A percentile compares a stretch with the other conserved stretches of the same genome.
These are phyloP conservation scores for Epichloe gansuensis DNA, from an alignment of 2,329 filamentous ascomycete species.

Conservation along the genomic window DNA sequence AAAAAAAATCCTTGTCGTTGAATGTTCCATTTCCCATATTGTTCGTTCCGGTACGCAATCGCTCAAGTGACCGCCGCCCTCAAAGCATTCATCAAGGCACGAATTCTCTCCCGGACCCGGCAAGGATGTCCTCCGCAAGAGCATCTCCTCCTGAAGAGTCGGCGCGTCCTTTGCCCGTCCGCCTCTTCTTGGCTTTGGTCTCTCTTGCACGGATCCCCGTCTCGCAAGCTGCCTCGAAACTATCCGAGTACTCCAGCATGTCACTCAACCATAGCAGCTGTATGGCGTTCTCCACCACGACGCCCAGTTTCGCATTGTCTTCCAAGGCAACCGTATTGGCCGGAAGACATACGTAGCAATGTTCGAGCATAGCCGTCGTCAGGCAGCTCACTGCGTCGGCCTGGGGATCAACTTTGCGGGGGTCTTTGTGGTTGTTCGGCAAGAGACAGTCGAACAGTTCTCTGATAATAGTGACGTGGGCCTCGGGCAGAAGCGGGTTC, in stretches of 20 bases:
- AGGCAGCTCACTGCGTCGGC: constrained; percentile 27
- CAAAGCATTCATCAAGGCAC: constrained; percentile 25
- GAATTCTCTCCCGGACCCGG: constrained; percentile 33
- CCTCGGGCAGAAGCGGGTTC: constrained; percentile 23
- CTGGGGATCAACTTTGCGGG: constrained; percentile 25
- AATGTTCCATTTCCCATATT: too few relatives aligned
- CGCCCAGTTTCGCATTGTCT: constrained; percentile 62
- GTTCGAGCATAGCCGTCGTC: constrained; percentile 33
- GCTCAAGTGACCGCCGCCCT: constrained; percentile 1
- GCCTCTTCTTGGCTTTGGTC: constrained; percentile 32
- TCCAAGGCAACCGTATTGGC: constrained; percentile 47
- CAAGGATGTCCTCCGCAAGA: constrained; percentile 30
- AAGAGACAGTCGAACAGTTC: constrained; percentile 34
- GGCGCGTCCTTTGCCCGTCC: constrained; percentile 19
- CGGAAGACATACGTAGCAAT: constrained; percentile 53
- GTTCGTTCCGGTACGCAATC: too few relatives aligned
- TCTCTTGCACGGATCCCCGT: constrained; percentile 37
- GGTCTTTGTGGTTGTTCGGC: constrained; percentile 27
- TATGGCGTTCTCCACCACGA: constrained; percentile 55
- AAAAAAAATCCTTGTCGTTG: too few relatives aligned
- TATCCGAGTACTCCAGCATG: constrained; percentile 21
- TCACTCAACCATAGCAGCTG: constrained; percentile 35
- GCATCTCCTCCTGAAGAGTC: constrained; percentile 23
- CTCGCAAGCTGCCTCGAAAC: constrained; percentile 28
- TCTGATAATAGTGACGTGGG: constrained; percentile 33